Evolutionary conservation across 805 yeast species (phyloP).

Genomic region (Monosporozyma aquatica): DNA sequence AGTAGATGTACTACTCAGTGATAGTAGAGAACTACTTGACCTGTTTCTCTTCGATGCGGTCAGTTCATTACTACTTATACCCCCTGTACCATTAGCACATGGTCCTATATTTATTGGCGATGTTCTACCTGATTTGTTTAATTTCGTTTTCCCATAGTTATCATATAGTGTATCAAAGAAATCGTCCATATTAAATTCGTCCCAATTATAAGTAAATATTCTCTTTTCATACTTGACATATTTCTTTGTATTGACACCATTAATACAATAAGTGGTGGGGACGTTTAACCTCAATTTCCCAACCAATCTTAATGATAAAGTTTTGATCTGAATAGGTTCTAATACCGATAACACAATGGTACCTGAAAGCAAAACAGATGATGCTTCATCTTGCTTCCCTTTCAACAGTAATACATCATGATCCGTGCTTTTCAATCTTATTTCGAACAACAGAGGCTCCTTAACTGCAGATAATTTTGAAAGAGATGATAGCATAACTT

Average conservation of each 20-base stretch:
- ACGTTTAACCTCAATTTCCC: slow-evolving; percentile 61
- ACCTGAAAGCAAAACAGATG: slow-evolving; percentile 69
- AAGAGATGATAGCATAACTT: slow-evolving; percentile 7
- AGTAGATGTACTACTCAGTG: slow-evolving; percentile 25
- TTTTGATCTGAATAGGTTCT: slow-evolving; percentile 66
- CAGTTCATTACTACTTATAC: slow-evolving; percentile 2
- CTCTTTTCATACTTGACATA: slow-evolving; percentile 48
- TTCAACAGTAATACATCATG: slow-evolving; percentile 68
- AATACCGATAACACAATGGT: slow-evolving; percentile 64
- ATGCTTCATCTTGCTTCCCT: slow-evolving; percentile 70
- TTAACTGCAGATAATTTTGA: slow-evolving; percentile 13
- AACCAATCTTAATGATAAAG: slow-evolving; percentile 50
- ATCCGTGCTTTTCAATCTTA: slow-evolving; percentile 52
- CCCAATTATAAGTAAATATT: slow-evolving; percentile 73
- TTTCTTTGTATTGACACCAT: slow-evolving; percentile 38
- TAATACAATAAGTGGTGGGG: slow-evolving; percentile 31
- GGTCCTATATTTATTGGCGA: slow-evolving; percentile 8
- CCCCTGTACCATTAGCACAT: neutral
- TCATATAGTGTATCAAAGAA: slow-evolving; percentile 25
- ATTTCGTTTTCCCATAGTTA: slow-evolving; percentile 13
- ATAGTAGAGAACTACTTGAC: slow-evolving; percentile 27
- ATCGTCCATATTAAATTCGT: slow-evolving; percentile 46
- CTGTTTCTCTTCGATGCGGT: slow-evolving; percentile 16
- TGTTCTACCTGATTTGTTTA: slow-evolving; percentile 13
- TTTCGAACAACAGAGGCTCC: slow-evolving; percentile 37